phyloP scores from a whole-genome alignment of 148 eudicot species.

The Chenopodium berlandieri region DNA sequence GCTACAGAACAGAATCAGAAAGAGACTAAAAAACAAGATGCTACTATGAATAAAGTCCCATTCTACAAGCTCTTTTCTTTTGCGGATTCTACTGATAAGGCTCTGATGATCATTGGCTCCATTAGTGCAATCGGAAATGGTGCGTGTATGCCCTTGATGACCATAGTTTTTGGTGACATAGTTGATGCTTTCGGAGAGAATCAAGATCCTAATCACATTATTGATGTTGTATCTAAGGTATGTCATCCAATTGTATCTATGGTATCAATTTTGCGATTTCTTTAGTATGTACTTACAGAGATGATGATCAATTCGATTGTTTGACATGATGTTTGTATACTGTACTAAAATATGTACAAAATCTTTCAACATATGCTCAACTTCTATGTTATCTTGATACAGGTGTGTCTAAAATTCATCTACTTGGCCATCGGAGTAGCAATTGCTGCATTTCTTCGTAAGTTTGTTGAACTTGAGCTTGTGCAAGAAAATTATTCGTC shows the following conservation, averaged over 20 bases:
- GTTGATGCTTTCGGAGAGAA: conserved; percentile 60
- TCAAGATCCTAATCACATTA: conserved; percentile 27
- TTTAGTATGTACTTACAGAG: neutral
- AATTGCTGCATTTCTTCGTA: conserved; percentile 60
- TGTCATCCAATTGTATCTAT: too few relatives aligned
- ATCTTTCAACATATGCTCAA: neutral
- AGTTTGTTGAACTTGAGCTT: conserved; percentile 17
- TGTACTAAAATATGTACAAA: neutral
- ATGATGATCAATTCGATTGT: neutral
- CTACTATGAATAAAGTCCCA: conserved; percentile 34
- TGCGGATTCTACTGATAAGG: conserved; percentile 51
- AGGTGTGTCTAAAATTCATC: conserved; percentile 58
- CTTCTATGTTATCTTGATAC: neutral
- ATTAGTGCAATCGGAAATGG: conserved; percentile 64
- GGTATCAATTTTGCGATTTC: neutral
- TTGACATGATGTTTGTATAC: neutral
- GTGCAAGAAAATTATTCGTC: too few relatives aligned
- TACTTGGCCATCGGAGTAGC: conserved; percentile 60
- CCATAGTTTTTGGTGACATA: conserved; percentile 54
- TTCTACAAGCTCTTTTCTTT: conserved; percentile 62
- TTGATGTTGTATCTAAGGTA: conserved; percentile 54
- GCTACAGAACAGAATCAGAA: conserved; percentile 1
- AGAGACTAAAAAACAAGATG: conserved; percentile 15
- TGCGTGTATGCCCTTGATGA: conserved; percentile 51
- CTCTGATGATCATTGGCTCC: conserved; percentile 54